A percentile compares a stretch with the other conserved stretches of the same genome.
phyloP scores from a whole-genome alignment of 2,329 filamentous ascomycete species.

The Xylaria sp. region DNA sequence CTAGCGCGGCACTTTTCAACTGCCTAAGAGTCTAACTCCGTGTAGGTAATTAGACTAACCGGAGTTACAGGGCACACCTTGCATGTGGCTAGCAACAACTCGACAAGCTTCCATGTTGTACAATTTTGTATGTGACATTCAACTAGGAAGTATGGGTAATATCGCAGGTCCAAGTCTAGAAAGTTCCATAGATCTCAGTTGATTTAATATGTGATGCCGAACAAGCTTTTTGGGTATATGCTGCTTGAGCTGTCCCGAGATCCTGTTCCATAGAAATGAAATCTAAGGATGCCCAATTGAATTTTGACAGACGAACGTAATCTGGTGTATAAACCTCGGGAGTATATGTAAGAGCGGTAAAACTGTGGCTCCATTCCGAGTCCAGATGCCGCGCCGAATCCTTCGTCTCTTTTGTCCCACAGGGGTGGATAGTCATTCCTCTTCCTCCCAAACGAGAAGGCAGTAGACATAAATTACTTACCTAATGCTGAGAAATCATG shows the following conservation, averaged over 20 bases:
- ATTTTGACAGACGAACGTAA: background rate
- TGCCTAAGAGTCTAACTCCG: background rate
- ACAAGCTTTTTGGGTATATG: background rate
- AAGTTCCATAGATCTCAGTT: background rate
- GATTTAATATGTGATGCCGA: background rate
- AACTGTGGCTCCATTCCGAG: background rate
- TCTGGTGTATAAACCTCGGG: background rate
- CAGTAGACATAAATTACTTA: background rate
- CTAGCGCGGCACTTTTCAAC: background rate
- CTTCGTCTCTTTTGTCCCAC: background rate
- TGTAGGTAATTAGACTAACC: background rate
- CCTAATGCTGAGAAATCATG: conserved; percentile 25
- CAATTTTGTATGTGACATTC: too few relatives aligned
- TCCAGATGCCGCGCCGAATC: conserved; percentile 3
- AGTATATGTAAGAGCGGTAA: conserved; percentile 1
- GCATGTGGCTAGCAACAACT: background rate
- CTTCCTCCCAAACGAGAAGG: conserved; percentile 1
- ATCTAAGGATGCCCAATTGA: background rate
- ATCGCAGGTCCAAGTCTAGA: background rate
- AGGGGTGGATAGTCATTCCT: background rate
- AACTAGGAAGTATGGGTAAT: background rate
- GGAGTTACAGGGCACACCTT: background rate
- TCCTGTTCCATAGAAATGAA: background rate
- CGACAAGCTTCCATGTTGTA: background rate
- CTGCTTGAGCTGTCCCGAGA: background rate